A percentile compares a stretch with the other conserved stretches of the same genome.
These are phyloP conservation scores for Phytophthora citrophthora DNA, from an alignment of 352 stramenopile species.

Conservation along the genomic window DNA sequence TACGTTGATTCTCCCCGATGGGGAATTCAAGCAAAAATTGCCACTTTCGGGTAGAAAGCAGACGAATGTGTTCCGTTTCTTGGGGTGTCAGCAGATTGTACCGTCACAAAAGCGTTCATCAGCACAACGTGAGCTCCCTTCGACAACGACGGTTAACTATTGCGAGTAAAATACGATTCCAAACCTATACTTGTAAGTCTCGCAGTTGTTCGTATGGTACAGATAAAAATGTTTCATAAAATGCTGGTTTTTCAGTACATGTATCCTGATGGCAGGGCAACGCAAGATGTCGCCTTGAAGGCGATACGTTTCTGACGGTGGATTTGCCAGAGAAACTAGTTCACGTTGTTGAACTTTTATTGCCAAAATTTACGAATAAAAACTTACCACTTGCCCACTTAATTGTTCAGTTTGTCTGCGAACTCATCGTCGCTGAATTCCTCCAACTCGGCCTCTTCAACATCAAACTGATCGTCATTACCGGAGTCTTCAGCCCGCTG, in stretches of 20 bases:
- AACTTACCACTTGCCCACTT: not conserved
- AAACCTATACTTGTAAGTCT: slow-evolving; percentile 20
- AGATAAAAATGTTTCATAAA: not conserved
- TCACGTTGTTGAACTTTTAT: not conserved
- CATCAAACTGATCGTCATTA: slow-evolving; percentile 23
- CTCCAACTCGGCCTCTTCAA: slow-evolving; percentile 36
- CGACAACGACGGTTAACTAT: slow-evolving; percentile 68
- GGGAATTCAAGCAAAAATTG: slow-evolving; percentile 73
- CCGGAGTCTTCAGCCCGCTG: slow-evolving; percentile 18
- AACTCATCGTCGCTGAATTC: slow-evolving; percentile 32
- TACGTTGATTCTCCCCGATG: slow-evolving; percentile 18
- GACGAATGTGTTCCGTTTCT: slow-evolving; percentile 78
- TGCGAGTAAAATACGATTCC: not conserved
- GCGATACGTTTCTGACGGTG: too few relatives aligned
- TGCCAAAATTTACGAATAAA: too few relatives aligned
- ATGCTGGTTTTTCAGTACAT: too few relatives aligned
- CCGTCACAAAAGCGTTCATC: slow-evolving; percentile 78
- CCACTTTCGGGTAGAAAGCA: slow-evolving; percentile 52
- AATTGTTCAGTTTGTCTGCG: slow-evolving; percentile 25
- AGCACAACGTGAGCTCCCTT: slow-evolving; percentile 71
- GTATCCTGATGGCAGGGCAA: too few relatives aligned
- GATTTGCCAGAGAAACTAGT: too few relatives aligned
- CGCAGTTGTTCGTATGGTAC: slow-evolving; percentile 52
- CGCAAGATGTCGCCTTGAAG: too few relatives aligned
- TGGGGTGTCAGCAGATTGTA: slow-evolving; percentile 81